These are phyloP conservation scores for Phytophthora macrochlamydospora DNA, from an alignment of 352 stramenopile genomes.

Conservation along the genomic window DNA sequence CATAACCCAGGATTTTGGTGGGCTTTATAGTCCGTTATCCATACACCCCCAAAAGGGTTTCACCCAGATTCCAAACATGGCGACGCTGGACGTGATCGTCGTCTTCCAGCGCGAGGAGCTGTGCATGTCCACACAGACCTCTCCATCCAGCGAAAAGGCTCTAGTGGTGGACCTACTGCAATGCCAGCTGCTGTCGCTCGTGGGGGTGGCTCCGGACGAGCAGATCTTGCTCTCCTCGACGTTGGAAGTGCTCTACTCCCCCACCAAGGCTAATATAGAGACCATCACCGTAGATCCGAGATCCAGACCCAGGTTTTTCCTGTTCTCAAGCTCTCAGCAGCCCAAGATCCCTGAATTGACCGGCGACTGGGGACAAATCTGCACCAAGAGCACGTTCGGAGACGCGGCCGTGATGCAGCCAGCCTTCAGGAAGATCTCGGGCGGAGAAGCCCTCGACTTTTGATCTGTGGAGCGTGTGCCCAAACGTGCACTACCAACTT, in stretches of 20 bases:
- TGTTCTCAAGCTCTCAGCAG: slow-evolving; percentile 31
- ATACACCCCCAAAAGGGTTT: no score
- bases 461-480: slow-evolving; percentile 71
- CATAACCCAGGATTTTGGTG: no score
- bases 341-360: slow-evolving; percentile 17
- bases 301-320: slow-evolving; percentile 42
- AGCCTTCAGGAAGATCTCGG: slow-evolving; percentile 40
- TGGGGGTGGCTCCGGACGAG: slow-evolving; percentile 58
- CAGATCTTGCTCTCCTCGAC: slow-evolving; percentile 58
- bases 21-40: no score
- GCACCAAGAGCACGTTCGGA: slow-evolving; percentile 66
- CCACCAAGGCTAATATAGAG: slow-evolving; percentile 16
- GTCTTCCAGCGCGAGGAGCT: slow-evolving; percentile 68
- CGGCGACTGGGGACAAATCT: slow-evolving; percentile 66
- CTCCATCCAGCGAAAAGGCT: slow-evolving; percentile 4
- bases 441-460: slow-evolving; percentile 3
- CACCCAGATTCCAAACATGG: slow-evolving; percentile 6
- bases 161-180: slow-evolving; percentile 67
- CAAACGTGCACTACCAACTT: slow-evolving; percentile 63
- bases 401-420: slow-evolving; percentile 51
- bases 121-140: slow-evolving; percentile 41
- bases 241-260: slow-evolving; percentile 43
- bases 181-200: slow-evolving; percentile 73
- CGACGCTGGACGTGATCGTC: slow-evolving; percentile 46
- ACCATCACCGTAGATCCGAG: slow-evolving; percentile 18